Conservation (phyloP, 1,284 basidiomycete species). For the Moesziomyces parantarcticus region DNA sequence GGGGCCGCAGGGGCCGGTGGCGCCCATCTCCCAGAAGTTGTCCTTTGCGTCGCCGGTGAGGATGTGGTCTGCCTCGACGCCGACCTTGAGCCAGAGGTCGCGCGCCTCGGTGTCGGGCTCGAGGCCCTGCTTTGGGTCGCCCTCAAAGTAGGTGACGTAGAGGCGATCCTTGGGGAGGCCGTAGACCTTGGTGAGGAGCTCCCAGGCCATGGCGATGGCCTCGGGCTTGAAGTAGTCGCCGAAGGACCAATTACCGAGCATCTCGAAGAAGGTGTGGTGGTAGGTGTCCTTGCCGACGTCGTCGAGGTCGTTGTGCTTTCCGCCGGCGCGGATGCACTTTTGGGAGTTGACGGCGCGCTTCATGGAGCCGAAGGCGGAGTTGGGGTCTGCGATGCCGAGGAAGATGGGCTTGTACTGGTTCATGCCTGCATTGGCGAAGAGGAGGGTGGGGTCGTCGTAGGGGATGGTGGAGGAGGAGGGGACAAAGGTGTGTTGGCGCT, state of each 20-base stretch:
- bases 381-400: slow-evolving; percentile 92
- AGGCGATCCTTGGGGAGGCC: slow-evolving; percentile 87
- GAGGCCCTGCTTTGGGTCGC: slow-evolving; percentile 85
- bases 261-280: slow-evolving; percentile 97
- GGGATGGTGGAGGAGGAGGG: slow-evolving; percentile 94
- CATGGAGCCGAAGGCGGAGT: slow-evolving; percentile 86
- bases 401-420: slow-evolving; percentile 88
- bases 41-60: slow-evolving; percentile 94
- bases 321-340: slow-evolving; percentile 97
- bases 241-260: slow-evolving; percentile 99
- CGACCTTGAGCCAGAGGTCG: slow-evolving; percentile 85
- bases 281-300: slow-evolving; percentile 98
- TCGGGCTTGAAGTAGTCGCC: slow-evolving; percentile 99
- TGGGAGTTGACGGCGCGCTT: slow-evolving; percentile 95
- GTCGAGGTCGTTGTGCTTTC: slow-evolving; percentile 98
- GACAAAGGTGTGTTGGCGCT: slow-evolving; percentile 84
- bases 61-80: slow-evolving; percentile 88
- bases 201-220: slow-evolving; percentile 91
- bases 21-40: slow-evolving; percentile 99
- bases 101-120: slow-evolving; percentile 86
- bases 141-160: slow-evolving; percentile 98
- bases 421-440: slow-evolving; percentile 89
- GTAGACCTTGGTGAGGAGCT: slow-evolving; percentile 89
- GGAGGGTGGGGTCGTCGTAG: slow-evolving; percentile 87
- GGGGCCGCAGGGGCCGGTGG: slow-evolving; percentile 95